These are phyloP conservation scores for Lachnellula willkommii DNA, from an alignment of 2,329 filamentous ascomycete species.

Conservation along the genomic window DNA sequence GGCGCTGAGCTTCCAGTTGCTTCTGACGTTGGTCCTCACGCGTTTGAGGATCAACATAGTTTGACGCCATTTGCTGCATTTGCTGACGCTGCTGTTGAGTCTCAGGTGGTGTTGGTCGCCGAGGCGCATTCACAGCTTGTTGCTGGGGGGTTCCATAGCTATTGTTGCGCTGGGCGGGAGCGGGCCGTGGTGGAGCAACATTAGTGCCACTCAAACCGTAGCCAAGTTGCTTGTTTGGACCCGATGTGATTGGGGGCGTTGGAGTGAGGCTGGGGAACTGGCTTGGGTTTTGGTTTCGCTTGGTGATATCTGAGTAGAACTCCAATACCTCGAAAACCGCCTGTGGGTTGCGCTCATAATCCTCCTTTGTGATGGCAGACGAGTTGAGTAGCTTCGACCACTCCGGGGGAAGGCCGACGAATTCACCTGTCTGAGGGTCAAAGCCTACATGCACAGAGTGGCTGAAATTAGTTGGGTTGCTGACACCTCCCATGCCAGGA, in stretches of 20 bases:
- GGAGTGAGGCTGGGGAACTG: constrained; percentile 64
- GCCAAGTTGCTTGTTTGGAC: constrained; percentile 59
- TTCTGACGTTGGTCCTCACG: constrained; percentile 54
- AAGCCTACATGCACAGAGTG: constrained; percentile 97
- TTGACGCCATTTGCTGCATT: constrained; percentile 52
- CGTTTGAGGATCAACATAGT: constrained; percentile 47
- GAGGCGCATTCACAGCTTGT: constrained; percentile 31
- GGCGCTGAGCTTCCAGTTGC: constrained; percentile 53
- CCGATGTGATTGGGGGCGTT: constrained; percentile 50
- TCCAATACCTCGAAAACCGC: constrained; percentile 75
- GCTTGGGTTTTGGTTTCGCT: constrained; percentile 65
- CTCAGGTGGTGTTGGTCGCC: constrained; percentile 42
- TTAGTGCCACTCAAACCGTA: constrained; percentile 47
- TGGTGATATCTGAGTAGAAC: constrained; percentile 80
- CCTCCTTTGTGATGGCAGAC: constrained; percentile 95
- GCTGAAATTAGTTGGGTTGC: constrained; percentile 96
- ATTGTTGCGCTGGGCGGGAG: constrained; percentile 43
- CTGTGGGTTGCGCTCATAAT: constrained; percentile 95
- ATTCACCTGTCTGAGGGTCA: constrained; percentile 89
- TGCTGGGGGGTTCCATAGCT: constrained; percentile 33
- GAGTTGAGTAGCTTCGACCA: constrained; percentile 96
- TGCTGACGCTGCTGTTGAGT: constrained; percentile 47
- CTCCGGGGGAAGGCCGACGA: constrained; percentile 88
- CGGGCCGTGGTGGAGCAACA: constrained; percentile 65
- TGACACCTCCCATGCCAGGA: constrained; percentile 95